Evolutionary conservation across 1,284 basidiomycete species (phyloP).

Genomic region (Pseudozyma pruni): DNA sequence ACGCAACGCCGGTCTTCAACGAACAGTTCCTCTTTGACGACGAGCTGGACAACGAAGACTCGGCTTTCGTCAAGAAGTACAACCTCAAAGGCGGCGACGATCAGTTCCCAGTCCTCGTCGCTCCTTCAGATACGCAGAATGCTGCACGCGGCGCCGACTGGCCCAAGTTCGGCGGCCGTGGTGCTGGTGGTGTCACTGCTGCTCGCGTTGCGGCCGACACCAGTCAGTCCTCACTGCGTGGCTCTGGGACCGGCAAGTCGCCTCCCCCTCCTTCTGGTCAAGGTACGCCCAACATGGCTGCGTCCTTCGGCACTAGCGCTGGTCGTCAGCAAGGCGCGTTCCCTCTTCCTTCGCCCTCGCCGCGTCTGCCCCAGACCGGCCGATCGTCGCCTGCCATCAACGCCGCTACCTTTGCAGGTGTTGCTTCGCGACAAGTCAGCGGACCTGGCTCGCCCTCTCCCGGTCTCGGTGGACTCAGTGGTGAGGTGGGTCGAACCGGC

Average conservation of each 20-base stretch:
- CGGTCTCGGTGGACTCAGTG: constrained; percentile 29
- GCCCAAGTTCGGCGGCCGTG: constrained; percentile 84
- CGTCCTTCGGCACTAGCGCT: constrained; percentile 40
- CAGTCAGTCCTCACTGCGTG: constrained; percentile 19
- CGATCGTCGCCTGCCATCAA: constrained; percentile 46
- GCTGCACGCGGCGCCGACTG: constrained; percentile 85
- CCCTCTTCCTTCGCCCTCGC: constrained; percentile 43
- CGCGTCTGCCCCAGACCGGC: constrained; percentile 38
- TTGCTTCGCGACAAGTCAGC: constrained; percentile 36
- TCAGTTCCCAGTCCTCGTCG: constrained; percentile 74
- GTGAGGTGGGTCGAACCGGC: constrained; percentile 30
- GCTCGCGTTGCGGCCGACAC: constrained; percentile 13
- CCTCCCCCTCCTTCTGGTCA: constrained; percentile 71
- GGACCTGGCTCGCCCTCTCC: constrained; percentile 42
- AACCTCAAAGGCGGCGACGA: constrained; percentile 63
- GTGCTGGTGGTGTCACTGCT: constrained; percentile 43
- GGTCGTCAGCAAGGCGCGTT: constrained; percentile 32
- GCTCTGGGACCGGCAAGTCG: constrained; percentile 60
- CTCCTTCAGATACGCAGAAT: constrained; percentile 3
- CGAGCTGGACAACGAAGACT: constrained; percentile 65
- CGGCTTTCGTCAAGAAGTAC: constrained; percentile 66
- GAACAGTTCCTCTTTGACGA: constrained; percentile 66
- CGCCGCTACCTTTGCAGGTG: constrained; percentile 28
- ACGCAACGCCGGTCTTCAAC: constrained; percentile 61
- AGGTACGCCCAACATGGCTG: constrained; percentile 36